Conservation (phyloP, 2,329 filamentous ascomycete genomes). For the Colletotrichum trifolii region DNA sequence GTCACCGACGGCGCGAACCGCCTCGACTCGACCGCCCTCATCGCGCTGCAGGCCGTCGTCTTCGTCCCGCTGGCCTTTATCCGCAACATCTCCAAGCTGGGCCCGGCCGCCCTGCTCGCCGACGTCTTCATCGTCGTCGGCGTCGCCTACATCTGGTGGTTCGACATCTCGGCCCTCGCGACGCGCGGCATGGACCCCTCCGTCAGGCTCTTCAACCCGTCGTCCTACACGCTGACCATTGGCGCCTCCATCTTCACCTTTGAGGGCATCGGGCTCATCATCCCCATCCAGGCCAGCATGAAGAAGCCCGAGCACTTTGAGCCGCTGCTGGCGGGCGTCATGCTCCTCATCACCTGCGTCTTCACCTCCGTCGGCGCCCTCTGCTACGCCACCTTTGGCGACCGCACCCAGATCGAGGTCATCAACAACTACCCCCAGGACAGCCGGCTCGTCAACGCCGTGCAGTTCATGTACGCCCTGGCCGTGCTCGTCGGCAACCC, state of each 20-base stretch:
- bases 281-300: constrained; percentile 98
- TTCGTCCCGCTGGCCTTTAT: constrained; percentile 77
- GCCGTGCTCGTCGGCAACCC: constrained; percentile 80
- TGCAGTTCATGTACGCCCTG: constrained; percentile 79
- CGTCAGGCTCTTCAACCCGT: constrained; percentile 77
- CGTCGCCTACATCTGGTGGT: constrained; percentile 79
- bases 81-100: constrained; percentile 80
- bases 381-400: constrained; percentile 80
- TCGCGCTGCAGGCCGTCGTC: constrained; percentile 72
- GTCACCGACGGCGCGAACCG: constrained; percentile 62
- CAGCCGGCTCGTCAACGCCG: constrained; percentile 78
- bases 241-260: constrained; percentile 91
- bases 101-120: constrained; percentile 74
- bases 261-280: constrained; percentile 96
- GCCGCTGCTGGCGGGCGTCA: constrained; percentile 73
- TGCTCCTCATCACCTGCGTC: constrained; percentile 78
- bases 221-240: constrained; percentile 75
- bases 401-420: constrained; percentile 76
- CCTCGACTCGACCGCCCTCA: constrained; percentile 68
- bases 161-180: constrained; percentile 69
- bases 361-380: constrained; percentile 79
- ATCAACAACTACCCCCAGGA: constrained; percentile 81
- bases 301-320: constrained; percentile 75
- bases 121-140: constrained; percentile 79
- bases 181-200: constrained; percentile 66